Conservation (phyloP, 768 basidiomycete species). For the Rhodotorula toruloides region DNA sequence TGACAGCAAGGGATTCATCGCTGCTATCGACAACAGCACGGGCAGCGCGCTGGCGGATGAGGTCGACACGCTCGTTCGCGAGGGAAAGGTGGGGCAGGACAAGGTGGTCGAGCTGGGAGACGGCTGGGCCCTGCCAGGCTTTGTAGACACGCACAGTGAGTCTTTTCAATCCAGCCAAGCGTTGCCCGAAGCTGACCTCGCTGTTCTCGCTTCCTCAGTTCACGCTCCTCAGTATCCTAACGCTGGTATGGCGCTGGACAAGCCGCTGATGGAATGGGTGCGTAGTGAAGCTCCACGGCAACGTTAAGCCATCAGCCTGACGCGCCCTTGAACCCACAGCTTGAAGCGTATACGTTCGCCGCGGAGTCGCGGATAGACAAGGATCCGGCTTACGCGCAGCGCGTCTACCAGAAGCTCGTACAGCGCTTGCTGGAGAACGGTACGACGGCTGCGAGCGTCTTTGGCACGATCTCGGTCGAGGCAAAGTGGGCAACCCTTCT, state of each 20-base stretch:
- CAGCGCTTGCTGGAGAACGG: constrained; percentile 64
- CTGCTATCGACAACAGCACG: no score
- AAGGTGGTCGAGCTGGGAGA: constrained; percentile 1
- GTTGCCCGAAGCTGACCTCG: not conserved
- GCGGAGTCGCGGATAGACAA: constrained; percentile 71
- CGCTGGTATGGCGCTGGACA: constrained; percentile 76
- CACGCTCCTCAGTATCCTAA: constrained; percentile 88
- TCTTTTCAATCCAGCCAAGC: not conserved
- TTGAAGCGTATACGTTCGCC: constrained; percentile 72
- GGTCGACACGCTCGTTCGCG: not conserved
- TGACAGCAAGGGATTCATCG: constrained; percentile 13
- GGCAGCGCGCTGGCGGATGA: not conserved
- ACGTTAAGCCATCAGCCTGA: no score
- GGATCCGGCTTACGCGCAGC: constrained; percentile 57
- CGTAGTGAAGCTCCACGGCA: no score
- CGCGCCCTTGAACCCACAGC: constrained; percentile 54
- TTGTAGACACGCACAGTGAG: constrained; percentile 39
- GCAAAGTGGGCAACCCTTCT: constrained; percentile 64
- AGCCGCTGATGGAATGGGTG: constrained; percentile 48
- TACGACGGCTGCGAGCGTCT: constrained; percentile 69
- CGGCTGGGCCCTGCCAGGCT: constrained; percentile 25
- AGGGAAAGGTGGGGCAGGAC: not conserved
- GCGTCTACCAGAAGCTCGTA: constrained; percentile 65
- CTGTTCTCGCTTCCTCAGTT: constrained; percentile 43
- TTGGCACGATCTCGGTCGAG: constrained; percentile 75